phyloP scores from a whole-genome alignment of 371 early-diverging fungal species.

The Haplosporangium sp. region DNA sequence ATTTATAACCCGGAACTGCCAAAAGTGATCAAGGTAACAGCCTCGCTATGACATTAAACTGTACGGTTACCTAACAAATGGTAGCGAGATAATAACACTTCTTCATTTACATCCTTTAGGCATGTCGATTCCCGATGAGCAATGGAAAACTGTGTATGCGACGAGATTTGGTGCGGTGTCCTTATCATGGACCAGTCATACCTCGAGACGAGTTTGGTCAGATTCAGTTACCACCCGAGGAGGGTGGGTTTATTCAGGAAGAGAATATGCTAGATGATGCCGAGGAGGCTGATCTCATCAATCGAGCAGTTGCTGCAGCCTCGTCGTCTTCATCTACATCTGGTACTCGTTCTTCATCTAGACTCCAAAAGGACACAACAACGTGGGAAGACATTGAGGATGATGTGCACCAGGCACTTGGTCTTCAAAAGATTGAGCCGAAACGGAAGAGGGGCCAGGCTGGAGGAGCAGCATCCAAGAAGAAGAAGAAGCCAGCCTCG shows the following conservation, averaged over 20 bases:
- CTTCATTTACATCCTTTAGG: conserved; percentile 18
- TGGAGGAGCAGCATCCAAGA: conserved; percentile 16
- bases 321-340: conserved; percentile 10
- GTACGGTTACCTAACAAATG: neutral
- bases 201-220: conserved; percentile 72
- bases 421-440: conserved; percentile 50
- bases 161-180: conserved; percentile 76
- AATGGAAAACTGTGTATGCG: conserved; percentile 77
- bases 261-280: conserved; percentile 24
- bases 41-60: neutral
- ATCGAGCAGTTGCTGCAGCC: conserved; percentile 29
- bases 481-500: conserved; percentile 46
- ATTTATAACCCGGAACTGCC: conserved; percentile 60
- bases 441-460: conserved; percentile 35
- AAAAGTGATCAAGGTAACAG: conserved; percentile 57
- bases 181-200: conserved; percentile 77
- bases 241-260: conserved; percentile 25
- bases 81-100: neutral
- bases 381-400: conserved; percentile 70
- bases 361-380: conserved; percentile 22
- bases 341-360: conserved; percentile 5
- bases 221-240: conserved; percentile 36
- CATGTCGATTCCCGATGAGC: conserved; percentile 74
- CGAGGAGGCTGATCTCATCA: conserved; percentile 21
- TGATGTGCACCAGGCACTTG: conserved; percentile 63